Conservation (phyloP, 208 protist genomes). For the Naegleria gruberi region DNA sequence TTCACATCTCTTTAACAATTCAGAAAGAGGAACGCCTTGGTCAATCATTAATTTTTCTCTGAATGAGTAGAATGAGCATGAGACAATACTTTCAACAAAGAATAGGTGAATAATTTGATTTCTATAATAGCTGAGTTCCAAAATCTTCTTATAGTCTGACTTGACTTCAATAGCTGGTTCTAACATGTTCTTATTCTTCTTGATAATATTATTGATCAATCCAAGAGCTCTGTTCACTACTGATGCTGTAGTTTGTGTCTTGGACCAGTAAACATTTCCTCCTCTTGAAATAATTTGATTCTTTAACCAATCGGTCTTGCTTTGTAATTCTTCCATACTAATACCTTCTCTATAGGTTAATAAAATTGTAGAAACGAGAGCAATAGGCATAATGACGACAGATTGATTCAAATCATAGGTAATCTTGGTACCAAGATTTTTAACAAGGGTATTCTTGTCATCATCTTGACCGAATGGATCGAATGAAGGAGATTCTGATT, state of each 20-base stretch:
- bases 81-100: not conserved
- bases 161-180: not conserved
- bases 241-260: not conserved
- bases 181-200: not conserved
- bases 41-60: not conserved
- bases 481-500: not conserved
- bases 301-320: not conserved
- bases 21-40: not conserved
- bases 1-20: not conserved
- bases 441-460: not conserved
- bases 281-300: not conserved
- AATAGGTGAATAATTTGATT: constrained; percentile 10
- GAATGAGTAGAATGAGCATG: not conserved
- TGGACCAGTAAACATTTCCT: not conserved
- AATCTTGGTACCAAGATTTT: constrained; percentile 20
- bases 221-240: not conserved
- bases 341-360: constrained; percentile 29
- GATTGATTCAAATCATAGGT: constrained; percentile 28
- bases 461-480: not conserved
- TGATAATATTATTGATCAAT: not conserved
- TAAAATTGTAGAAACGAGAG: constrained; percentile 58
- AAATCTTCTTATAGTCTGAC: not conserved
- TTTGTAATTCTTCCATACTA: not conserved
- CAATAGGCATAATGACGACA: constrained; percentile 61
- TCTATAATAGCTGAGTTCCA: not conserved